A percentile compares a stretch with the other conserved stretches of the same genome.
These are phyloP conservation scores for Glycyrrhiza uralensis DNA, from an alignment of 306 rosid species.

Conservation along the genomic window DNA sequence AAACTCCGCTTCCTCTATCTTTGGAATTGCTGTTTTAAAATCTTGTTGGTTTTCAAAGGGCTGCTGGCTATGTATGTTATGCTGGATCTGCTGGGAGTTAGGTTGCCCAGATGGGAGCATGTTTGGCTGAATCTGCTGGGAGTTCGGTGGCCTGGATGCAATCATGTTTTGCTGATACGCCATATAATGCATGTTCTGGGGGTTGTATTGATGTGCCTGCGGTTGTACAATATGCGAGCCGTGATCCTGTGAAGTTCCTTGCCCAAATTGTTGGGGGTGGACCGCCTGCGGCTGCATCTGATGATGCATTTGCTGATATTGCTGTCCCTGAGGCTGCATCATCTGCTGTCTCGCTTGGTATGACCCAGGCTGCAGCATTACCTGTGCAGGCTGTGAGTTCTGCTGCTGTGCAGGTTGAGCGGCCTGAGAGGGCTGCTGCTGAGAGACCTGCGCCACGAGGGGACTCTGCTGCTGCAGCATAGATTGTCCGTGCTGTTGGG, in stretches of 20 bases:
- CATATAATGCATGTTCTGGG: constrained; percentile 65
- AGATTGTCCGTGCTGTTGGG: constrained; percentile 60
- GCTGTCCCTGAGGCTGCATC: constrained; percentile 58
- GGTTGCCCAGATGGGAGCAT: constrained; percentile 57
- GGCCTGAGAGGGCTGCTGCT: constrained; percentile 53
- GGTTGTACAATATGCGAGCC: constrained; percentile 51
- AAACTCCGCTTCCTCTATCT: constrained; percentile 61
- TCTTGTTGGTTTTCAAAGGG: constrained; percentile 65
- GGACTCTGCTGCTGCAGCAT: constrained; percentile 52
- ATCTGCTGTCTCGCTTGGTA: constrained; percentile 43
- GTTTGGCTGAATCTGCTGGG: constrained; percentile 59
- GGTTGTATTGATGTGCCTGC: constrained; percentile 59
- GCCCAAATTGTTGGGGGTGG: constrained; percentile 57
- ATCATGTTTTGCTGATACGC: constrained; percentile 58
- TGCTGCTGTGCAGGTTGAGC: constrained; percentile 56
- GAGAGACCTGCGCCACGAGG: constrained; percentile 32
- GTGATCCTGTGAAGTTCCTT: constrained; percentile 55
- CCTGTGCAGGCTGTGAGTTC: constrained; percentile 40
- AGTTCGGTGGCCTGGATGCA: constrained; percentile 56
- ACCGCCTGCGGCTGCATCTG: constrained; percentile 48
- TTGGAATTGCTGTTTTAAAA: constrained; percentile 39
- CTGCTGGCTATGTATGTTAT: constrained; percentile 48
- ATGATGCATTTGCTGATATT: constrained; percentile 63
- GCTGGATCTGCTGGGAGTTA: constrained; percentile 53
- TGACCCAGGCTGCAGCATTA: constrained; percentile 47